Percentiles rank a stretch among this genome's conserved stretches.
Evolutionary conservation across 495 filamentous ascomycete genomes (phyloP).

Genomic region (Parathielavia hyrcaniae): DNA sequence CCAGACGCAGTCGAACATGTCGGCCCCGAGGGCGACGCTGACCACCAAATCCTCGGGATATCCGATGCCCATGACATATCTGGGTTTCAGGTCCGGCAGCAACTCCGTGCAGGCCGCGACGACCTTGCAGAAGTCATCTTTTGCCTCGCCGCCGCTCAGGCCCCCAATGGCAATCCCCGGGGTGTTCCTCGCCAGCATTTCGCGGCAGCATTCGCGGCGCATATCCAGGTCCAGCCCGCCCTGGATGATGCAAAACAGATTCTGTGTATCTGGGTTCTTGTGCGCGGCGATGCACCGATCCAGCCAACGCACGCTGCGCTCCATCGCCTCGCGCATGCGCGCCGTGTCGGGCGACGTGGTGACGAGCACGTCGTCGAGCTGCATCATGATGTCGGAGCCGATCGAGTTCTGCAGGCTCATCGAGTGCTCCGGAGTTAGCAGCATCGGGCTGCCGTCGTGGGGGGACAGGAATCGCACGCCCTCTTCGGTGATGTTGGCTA

Average conservation of each 20-base stretch:
- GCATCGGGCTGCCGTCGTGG: constrained; percentile 94
- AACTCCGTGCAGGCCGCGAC: constrained; percentile 80
- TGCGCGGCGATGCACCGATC: constrained; percentile 94
- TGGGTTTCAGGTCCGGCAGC: constrained; percentile 81
- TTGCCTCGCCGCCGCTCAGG: constrained; percentile 72
- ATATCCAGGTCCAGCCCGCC: constrained; percentile 89
- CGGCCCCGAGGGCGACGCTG: constrained; percentile 83
- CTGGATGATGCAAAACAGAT: constrained; percentile 99
- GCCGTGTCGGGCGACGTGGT: constrained; percentile 83
- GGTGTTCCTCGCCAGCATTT: constrained; percentile 88
- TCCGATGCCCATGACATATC: constrained; percentile 98
- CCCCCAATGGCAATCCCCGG: constrained; percentile 97
- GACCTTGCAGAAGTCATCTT: constrained; percentile 53
- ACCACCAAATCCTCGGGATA: constrained; percentile 95
- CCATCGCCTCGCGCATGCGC: constrained; percentile 91
- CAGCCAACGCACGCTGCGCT: constrained; percentile 95
- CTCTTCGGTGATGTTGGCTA: constrained; percentile 90
- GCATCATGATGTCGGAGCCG: constrained; percentile 98
- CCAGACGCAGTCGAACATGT: constrained; percentile 99
- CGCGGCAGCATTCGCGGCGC: constrained; percentile 71
- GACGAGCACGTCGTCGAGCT: constrained; percentile 93
- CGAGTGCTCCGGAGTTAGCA: constrained; percentile 94
- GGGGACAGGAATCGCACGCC: constrained; percentile 91
- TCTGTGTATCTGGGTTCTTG: constrained; percentile 71
- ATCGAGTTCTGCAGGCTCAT: constrained; percentile 95